Base-by-base conservation (phyloP, 1,284 basidiomycete genomes). In the Naganishia sp. region DNA sequence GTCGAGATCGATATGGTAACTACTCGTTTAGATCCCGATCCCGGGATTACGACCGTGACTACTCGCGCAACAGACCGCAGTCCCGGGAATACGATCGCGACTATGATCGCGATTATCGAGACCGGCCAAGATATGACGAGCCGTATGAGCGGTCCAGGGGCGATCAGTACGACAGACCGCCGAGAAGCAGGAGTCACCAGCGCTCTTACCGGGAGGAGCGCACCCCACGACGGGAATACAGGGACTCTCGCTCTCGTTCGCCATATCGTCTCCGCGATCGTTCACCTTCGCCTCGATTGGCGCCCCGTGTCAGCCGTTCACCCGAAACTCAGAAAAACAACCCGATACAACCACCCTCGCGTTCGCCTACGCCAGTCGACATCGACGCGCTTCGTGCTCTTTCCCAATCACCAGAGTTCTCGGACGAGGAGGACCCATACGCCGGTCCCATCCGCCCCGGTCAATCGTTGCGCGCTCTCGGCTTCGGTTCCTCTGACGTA, bases 391-490 rank as follows among this genome's bases (percentile, higher is more conserved):
- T 61, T 17, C 58, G 58, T 3, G 58, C 58, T 2, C n/a, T 52
- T 18, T 66, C 65, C 6, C 50, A 31, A 42, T 66, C 65, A 23
- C 65, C 56, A 15, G 46, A 25, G 28, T 45, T 53, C 25, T 65
- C 62, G 6, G 75, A 76, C 46, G 83, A 83, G 35, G 79, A 80
- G 43, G 75, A 77, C 28, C 75, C 76, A 6, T 77, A 66, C 28
- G 50, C 45, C 15, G 69, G 65, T 6, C 70, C 68, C 0, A 67
- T 70, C 5, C 71, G 71, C 0, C 74, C 72, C 25, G 71, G 79
- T 0, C 70, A 73, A 68, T 86, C 87, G 18, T 84, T 94, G 10
- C 83, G 82, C 35, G 87, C 88, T 15, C 84, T 92, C 17, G 58
- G 58, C 0, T 61, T 66, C 21, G 82, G 84, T 57, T 88, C 89